A percentile compares a stretch with the other conserved stretches of the same genome.
phyloP scores from a whole-genome alignment of 371 early-diverging fungal genomes.

The Rhizopus arrhizus region DNA sequence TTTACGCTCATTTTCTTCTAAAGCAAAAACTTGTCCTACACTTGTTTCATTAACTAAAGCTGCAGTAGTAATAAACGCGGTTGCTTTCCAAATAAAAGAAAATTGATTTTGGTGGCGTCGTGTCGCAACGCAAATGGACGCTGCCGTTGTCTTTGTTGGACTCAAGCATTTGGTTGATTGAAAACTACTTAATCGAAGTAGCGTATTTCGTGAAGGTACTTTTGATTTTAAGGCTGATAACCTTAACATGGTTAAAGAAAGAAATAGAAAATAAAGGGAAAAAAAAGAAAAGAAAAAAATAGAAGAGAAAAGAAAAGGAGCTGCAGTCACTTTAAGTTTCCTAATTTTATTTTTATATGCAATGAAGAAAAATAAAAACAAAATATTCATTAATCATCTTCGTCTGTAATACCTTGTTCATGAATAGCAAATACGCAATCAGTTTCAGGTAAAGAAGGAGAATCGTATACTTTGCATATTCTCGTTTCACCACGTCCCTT shows the following conservation, averaged over 20 bases:
- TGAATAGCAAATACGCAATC: constrained; percentile 71
- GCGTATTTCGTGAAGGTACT: neutral
- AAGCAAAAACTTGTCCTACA: constrained; percentile 14
- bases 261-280: neutral
- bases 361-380: neutral
- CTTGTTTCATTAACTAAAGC: constrained; percentile 3
- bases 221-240: neutral
- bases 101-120: constrained; percentile 5
- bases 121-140: constrained; percentile 2
- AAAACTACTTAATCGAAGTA: neutral
- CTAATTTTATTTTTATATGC: no score
- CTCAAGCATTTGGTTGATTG: neutral
- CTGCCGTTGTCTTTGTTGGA: neutral
- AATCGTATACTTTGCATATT: constrained; percentile 86
- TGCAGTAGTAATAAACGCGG: neutral
- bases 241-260: constrained; percentile 1
- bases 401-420: constrained; percentile 65
- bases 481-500: constrained; percentile 85
- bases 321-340: no score
- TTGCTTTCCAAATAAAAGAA: constrained; percentile 2
- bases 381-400: constrained; percentile 49
- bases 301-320: neutral
- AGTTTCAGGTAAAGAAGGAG: constrained; percentile 77
- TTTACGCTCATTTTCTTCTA: constrained; percentile 27
- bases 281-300: neutral